Evolutionary conservation across 2,329 filamentous ascomycete genomes (phyloP).

Genomic region (Beauveria bassiana): DNA sequence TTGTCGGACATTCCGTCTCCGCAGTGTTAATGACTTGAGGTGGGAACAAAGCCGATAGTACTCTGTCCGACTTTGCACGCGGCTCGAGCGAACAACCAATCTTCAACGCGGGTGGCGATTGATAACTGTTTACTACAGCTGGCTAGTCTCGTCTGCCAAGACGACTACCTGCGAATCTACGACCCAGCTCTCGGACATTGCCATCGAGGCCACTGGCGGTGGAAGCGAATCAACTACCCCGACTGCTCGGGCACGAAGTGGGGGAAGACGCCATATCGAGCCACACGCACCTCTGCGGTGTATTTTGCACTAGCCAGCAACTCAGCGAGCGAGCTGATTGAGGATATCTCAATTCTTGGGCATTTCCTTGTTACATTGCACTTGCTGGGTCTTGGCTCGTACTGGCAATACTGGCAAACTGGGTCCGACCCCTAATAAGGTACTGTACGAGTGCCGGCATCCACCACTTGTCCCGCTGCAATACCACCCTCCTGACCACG

Average conservation of each 20-base stretch:
- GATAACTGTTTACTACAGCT: not conserved
- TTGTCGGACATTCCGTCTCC: not conserved
- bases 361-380: not conserved
- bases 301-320: not conserved
- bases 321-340: not conserved
- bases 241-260: not conserved
- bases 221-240: not conserved
- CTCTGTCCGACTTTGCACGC: not conserved
- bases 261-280: slow-evolving; percentile 3
- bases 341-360: not conserved
- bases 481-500: not conserved
- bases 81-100: not conserved
- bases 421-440: not conserved
- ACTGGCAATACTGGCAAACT: not conserved
- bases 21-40: not conserved
- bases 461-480: not conserved
- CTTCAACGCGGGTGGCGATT: not conserved
- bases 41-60: not conserved
- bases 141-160: not conserved
- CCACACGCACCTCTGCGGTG: not conserved
- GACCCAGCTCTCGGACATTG: slow-evolving; percentile 2
- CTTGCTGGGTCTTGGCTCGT: not conserved
- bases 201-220: not conserved
- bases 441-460: not conserved
- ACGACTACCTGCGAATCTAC: not conserved